Base-by-base conservation (phyloP, 2,329 filamentous ascomycete genomes). In the Fusarium haematococcum region DNA sequence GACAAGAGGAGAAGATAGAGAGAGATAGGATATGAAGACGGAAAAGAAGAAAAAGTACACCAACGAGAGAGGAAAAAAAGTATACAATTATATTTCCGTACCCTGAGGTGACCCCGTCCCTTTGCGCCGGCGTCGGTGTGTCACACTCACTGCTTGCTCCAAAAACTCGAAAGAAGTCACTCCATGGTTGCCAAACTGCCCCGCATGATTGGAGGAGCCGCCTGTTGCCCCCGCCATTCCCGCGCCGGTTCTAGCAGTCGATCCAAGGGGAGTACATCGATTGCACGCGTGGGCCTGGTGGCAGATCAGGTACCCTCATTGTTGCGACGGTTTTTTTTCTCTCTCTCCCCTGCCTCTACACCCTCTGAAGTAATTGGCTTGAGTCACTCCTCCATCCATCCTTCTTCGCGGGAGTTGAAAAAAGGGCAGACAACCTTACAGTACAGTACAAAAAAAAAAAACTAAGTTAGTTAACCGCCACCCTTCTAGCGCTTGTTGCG, bases 91-190 rank as follows among this genome's bases (percentile, higher is more conserved):
- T 54, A 54, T 71, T 62, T 68, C 56, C 61, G 73, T 64, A 73
- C 67, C 66, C 71, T 75, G 43, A 48, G 43, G 43, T 48, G 69
- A 71, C 68, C 48, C 74, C 68, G 69, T 48, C 68, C 75, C 70
- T 75, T 77, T 75, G 70, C 70, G 74, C 77, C 77, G 77, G 75
- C 76, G 65, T 79, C 75, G 77, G 77, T 73, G 70, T 76, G 75
- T 68, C 70, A 73, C 70, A 64, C 69, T 69, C 65, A 18, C 68
- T 52, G 23, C 64, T 56, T 57, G 20, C 56, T 45, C 37, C 67
- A 65, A 48, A 48, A 61, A 61, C 35, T 43, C 20, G 41, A 61
- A 58, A 52, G 57, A 67, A 75, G 69, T 73, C 72, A 71, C 54
- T 69, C 48, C 62, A 74, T 74, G 61, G 73, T 76, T 79, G 68